Conservation (phyloP, 164 flowering plant genomes). For the Kingdonia uniflora region DNA sequence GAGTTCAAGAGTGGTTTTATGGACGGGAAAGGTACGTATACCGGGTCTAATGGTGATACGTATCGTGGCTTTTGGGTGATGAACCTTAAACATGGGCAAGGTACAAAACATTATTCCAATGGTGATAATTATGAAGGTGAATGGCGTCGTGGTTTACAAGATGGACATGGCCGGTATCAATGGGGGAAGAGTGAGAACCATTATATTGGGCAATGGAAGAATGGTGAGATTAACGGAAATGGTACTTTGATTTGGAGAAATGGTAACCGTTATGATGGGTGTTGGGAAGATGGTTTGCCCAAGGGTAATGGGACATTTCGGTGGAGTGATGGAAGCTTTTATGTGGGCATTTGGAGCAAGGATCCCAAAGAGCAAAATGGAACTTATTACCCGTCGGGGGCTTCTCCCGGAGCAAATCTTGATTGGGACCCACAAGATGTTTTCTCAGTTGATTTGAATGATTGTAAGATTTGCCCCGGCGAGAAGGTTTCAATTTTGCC, state of each 20-base stretch:
- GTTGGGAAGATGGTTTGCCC: slow-evolving; percentile 64
- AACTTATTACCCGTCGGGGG: slow-evolving; percentile 48
- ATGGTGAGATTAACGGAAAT: slow-evolving; percentile 49
- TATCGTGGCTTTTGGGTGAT: slow-evolving; percentile 67
- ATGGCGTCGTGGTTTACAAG: slow-evolving; percentile 63
- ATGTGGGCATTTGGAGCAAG: slow-evolving; percentile 62
- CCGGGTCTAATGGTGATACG: slow-evolving; percentile 38
- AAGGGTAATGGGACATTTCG: slow-evolving; percentile 54
- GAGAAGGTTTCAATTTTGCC: slow-evolving; percentile 66
- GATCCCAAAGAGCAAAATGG: slow-evolving; percentile 53
- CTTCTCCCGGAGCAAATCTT: slow-evolving; percentile 18
- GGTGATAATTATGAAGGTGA: slow-evolving; percentile 78
- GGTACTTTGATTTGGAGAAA: slow-evolving; percentile 54
- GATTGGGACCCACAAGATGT: slow-evolving; percentile 76
- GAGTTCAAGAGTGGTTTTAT: slow-evolving; percentile 72
- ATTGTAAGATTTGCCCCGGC: slow-evolving; percentile 38
- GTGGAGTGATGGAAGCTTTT: slow-evolving; percentile 59
- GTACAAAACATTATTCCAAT: slow-evolving; percentile 35
- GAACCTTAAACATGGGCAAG: slow-evolving; percentile 70
- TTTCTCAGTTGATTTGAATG: slow-evolving; percentile 34
- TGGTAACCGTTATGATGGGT: slow-evolving; percentile 62
- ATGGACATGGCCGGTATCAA: slow-evolving; percentile 57
- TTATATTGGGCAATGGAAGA: slow-evolving; percentile 63
- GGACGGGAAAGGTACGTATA: slow-evolving; percentile 72
- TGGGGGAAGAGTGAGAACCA: slow-evolving; percentile 45